These are phyloP conservation scores for Odontarrhena argentea DNA, from an alignment of 345 rosid genomes.

Conservation along the genomic window DNA sequence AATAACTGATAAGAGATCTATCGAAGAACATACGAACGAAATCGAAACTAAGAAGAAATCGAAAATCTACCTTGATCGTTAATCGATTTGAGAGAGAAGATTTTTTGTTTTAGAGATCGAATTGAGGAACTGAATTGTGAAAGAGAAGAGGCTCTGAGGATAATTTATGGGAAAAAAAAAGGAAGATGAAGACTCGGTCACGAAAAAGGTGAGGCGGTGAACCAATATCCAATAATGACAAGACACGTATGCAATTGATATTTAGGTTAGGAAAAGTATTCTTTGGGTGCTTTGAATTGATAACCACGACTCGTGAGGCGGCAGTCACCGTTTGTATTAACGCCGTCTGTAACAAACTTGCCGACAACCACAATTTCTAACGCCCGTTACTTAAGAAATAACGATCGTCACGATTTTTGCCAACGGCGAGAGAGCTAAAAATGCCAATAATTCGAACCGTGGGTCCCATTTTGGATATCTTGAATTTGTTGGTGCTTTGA, in stretches of 20 bases:
- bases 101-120: neutral
- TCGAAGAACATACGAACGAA: too few relatives aligned
- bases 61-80: conserved; percentile 24
- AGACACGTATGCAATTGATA: conserved; percentile 19
- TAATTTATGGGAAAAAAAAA: conserved; percentile 22
- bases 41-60: neutral
- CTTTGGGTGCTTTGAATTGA: conserved; percentile 19
- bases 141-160: neutral
- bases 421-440: conserved; percentile 16
- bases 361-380: conserved; percentile 21
- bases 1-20: too few relatives aligned
- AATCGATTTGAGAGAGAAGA: neutral
- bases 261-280: conserved; percentile 32
- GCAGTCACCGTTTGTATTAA: neutral
- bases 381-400: conserved; percentile 12
- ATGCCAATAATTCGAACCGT: conserved; percentile 7
- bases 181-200: conserved; percentile 33
- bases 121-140: neutral
- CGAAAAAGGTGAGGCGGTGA: conserved; percentile 32
- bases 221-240: neutral
- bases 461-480: neutral
- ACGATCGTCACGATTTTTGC: conserved; percentile 20
- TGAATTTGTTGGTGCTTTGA: too few relatives aligned
- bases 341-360: conserved; percentile 19
- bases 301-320: conserved; percentile 29